Conservation (phyloP, 441 rosid species). For the Cnidoscolus chayamansa region DNA sequence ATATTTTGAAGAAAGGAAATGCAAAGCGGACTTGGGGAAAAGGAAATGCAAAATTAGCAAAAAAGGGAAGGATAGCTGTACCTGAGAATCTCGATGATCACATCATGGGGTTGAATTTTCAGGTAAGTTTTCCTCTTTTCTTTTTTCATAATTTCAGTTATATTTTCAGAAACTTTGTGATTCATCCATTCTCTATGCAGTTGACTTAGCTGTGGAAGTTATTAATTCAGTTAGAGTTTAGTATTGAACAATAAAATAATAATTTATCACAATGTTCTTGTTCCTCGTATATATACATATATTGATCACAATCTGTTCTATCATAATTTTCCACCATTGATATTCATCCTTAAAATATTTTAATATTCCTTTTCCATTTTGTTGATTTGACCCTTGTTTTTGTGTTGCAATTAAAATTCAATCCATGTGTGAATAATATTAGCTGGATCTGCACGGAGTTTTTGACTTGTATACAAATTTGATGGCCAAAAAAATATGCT, state of each 20-base stretch:
- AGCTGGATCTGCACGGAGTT: neutral
- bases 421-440: neutral
- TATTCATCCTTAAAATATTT: neutral
- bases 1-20: too few species aligned
- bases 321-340: neutral
- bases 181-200: neutral
- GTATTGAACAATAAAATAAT: neutral
- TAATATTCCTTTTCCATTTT: neutral
- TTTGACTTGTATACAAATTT: neutral
- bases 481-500: neutral
- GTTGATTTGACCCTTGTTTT: neutral
- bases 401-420: neutral
- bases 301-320: neutral
- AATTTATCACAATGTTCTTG: neutral
- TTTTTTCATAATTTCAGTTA: neutral
- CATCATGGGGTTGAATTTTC: slow-evolving; percentile 16
- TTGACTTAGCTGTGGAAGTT: neutral
- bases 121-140: slow-evolving; percentile 6
- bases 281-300: neutral
- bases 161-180: neutral
- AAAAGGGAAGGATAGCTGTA: neutral
- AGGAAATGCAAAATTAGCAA: neutral
- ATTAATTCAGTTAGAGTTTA: neutral
- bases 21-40: neutral
- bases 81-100: slow-evolving; percentile 1